Base-by-base conservation (phyloP, 805 yeast species). In the Cyberlindnera xylosilytica region DNA sequence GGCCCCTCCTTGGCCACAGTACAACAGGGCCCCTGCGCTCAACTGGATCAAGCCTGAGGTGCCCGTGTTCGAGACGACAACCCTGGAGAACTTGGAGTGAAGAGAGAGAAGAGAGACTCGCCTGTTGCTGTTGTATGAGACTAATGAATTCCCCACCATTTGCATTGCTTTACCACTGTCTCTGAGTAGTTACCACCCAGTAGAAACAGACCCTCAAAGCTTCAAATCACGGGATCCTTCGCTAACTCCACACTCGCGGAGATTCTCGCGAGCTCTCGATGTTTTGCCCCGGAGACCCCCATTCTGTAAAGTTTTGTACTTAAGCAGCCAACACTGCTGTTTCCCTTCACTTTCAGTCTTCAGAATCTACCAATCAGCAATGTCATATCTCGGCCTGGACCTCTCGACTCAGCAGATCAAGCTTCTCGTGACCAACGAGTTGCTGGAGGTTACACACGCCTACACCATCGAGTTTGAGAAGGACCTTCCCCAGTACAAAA, bases 341-440 rank as follows among this genome's bases (percentile, higher is more conserved):
- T n/a, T n/a, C n/a, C n/a, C n/a, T n/a, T n/a, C n/a, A n/a, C n/a
- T n/a, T n/a, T n/a, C n/a, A n/a, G n/a, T n/a, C n/a, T n/a, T n/a
- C n/a, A n/a, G n/a, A n/a, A 27, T 27, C 30, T 15, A 6, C n/a
- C n/a, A 4, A 7, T 26, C 19, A 12, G 19, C n/a, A 5, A 31
- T 29, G 12, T 17, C 44, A 22, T 54, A 35, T 56, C 62, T 86
- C 46, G 97, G 97, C 1, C 78, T 88, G 54, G 97, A 90, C 60
- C 70, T 90, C 20, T 87, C 96, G 2, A 89, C 97, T 13, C 97
- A 89, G 60, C 96, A 88, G 57, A 66, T 90, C 53, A 89, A 89
- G 61, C 75, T 86, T 34, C 73, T 88, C 33, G 81, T 83, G 20
- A 76, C 86, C 24, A 68, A 79, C 58, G 72, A 67, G 10, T 53